Evolutionary conservation across 1,139 yeast genomes (phyloP), one percentile per base, ranked within the genome.

Genomic region (Lodderomyces jiufengensis): DNA sequence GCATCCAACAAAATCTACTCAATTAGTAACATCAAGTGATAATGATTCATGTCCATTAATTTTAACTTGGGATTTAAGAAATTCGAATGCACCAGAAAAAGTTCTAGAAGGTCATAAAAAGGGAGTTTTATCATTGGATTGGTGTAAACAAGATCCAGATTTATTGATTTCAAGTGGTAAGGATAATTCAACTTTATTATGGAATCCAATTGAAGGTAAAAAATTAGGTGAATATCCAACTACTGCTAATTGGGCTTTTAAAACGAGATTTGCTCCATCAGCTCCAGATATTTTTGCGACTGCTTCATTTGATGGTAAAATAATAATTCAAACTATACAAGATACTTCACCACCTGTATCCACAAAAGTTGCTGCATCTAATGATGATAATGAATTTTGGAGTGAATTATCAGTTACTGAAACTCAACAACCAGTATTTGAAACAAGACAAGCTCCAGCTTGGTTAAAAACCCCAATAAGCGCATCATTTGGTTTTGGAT

Each of bases 281-380:
- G 78, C 86, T 18, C 98, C 99, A 4, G 97, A 90, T 44, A 63
- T 87, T 39, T 84, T 94, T 66, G 98, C 97, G 6, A 77, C 90
- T 39, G 94, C 97, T 16, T 85, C 97, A 10, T 86, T 85, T 50
- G 97, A 90, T 58, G 95, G 95, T 40, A 87, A 85, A 57, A 73
- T 94, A 40, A 64, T 78, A 34, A 70, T 92, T 29, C 97, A 90
- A 61, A 76, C 96, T 25, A 67, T 94, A 44, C 99, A 94, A 62
- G 96, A 88, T 54, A 80, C 82, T 20, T 70, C 78, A 16, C 78
- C 80, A 9, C 78, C 80, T 13, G 70, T 66, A 8, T 55, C 70
- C 5, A 55, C 68, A 18, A 64, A 70, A 46, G 73, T 69, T 16
- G 57, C 66, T 20, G 57, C 74, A 23, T 72, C 77, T 40, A 70